Evolutionary conservation across 495 filamentous ascomycete species (phyloP).

Genomic region (Pseudoneurospora amorphoporcata): DNA sequence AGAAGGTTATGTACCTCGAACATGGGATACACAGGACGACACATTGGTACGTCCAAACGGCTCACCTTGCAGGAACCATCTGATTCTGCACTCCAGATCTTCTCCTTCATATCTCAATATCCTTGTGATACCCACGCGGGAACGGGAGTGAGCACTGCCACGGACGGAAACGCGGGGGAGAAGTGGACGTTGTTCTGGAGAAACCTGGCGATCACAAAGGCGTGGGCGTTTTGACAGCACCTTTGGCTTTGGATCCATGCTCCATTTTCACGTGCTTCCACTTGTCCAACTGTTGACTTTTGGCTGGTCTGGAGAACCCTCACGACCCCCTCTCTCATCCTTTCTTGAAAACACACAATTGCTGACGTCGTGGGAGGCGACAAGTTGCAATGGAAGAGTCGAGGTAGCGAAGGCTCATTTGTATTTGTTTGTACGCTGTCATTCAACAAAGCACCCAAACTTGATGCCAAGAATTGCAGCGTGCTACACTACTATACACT

Average conservation of each 20-base stretch:
- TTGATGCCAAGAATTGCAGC: not conserved
- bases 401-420: not conserved
- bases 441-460: not conserved
- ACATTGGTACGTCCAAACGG: not conserved
- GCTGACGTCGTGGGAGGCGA: not conserved
- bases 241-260: not conserved
- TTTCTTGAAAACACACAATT: not conserved
- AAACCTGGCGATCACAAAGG: not conserved
- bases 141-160: not conserved
- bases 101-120: not conserved
- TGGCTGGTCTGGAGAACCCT: not conserved
- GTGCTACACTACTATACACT: not conserved
- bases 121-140: not conserved
- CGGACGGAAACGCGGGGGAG: not conserved
- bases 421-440: not conserved
- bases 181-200: not conserved
- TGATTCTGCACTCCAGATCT: not conserved
- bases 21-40: not conserved
- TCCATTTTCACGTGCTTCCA: not conserved
- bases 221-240: not conserved
- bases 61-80: not conserved
- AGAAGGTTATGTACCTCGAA: not conserved
- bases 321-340: not conserved
- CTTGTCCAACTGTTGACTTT: not conserved
- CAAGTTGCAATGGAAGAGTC: not conserved